A percentile compares a stretch with the other conserved stretches of the same genome.
Conservation (phyloP, 352 stramenopile genomes). For the Phytophthora aleatoria region DNA sequence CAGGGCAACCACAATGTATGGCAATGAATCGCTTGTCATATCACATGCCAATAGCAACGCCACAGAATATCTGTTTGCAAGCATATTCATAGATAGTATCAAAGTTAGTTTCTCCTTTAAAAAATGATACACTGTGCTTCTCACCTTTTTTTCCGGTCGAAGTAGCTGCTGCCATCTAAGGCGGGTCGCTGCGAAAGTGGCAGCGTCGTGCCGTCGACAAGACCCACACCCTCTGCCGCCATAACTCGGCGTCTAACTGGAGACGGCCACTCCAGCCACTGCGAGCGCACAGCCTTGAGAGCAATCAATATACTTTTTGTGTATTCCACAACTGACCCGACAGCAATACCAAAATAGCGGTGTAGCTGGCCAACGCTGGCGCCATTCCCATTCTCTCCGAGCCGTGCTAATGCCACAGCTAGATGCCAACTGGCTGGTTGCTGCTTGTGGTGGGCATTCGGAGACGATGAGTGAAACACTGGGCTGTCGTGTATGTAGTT, state of each 20-base stretch:
- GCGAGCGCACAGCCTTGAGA: not conserved
- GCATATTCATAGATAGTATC: not conserved
- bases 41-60: not conserved
- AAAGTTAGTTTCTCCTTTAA: not conserved
- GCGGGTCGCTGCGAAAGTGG: not conserved
- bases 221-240: not conserved
- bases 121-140: not conserved
- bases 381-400: not conserved
- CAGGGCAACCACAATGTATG: not conserved
- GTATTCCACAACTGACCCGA: not conserved
- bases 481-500: not conserved
- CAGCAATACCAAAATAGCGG: not conserved
- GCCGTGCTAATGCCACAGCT: not conserved
- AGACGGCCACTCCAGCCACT: not conserved
- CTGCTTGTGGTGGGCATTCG: not conserved
- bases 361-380: not conserved
- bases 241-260: not conserved
- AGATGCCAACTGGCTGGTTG: not conserved
- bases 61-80: not conserved
- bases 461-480: not conserved
- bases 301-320: not conserved
- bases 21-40: slow-evolving; percentile 1
- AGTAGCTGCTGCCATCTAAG: not conserved
- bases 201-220: not conserved
- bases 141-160: not conserved